These are phyloP conservation scores for Xylaria sp. DNA, from an alignment of 2,329 filamentous ascomycete genomes.

Conservation along the genomic window DNA sequence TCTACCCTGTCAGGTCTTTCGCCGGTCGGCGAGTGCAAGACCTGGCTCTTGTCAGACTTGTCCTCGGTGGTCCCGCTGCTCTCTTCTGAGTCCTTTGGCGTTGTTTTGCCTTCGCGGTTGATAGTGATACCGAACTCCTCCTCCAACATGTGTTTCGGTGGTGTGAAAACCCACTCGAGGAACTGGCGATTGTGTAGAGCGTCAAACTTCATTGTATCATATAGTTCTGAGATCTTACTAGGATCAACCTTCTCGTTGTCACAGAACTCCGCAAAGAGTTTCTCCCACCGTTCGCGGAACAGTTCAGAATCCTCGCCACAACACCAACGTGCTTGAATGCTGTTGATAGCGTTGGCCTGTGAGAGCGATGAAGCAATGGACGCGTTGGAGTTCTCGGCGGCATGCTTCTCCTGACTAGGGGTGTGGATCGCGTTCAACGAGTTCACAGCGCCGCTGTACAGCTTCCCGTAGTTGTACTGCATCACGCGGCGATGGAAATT, in stretches of 20 bases:
- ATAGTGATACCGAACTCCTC: constrained; percentile 61
- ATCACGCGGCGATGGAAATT: constrained; percentile 95
- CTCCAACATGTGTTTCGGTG: constrained; percentile 75
- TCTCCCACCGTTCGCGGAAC: constrained; percentile 97
- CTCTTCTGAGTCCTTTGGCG: constrained; percentile 46
- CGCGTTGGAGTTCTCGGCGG: constrained; percentile 44
- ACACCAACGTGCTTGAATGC: constrained; percentile 91
- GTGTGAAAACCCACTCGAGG: constrained; percentile 95
- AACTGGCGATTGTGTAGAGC: constrained; percentile 96
- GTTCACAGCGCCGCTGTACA: constrained; percentile 68
- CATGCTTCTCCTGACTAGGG: constrained; percentile 50
- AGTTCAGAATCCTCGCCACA: constrained; percentile 93
- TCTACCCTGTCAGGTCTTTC: constrained; percentile 34
- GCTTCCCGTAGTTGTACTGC: constrained; percentile 86
- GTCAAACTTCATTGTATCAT: constrained; percentile 99
- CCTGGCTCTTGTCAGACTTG: constrained; percentile 45
- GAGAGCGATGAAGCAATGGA: constrained; percentile 56
- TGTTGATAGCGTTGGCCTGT: constrained; percentile 64
- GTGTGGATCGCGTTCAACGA: constrained; percentile 62
- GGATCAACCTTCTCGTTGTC: constrained; percentile 98
- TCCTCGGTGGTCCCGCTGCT: constrained; percentile 42
- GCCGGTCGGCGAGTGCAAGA: constrained; percentile 30
- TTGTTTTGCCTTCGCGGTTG: constrained; percentile 44
- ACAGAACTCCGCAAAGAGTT: constrained; percentile 94
- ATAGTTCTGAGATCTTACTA: constrained; percentile 97